Evolutionary conservation across 805 yeast genomes (phyloP), one percentile per base, ranked within the genome.

Genomic region (Dipodascus albidus): DNA sequence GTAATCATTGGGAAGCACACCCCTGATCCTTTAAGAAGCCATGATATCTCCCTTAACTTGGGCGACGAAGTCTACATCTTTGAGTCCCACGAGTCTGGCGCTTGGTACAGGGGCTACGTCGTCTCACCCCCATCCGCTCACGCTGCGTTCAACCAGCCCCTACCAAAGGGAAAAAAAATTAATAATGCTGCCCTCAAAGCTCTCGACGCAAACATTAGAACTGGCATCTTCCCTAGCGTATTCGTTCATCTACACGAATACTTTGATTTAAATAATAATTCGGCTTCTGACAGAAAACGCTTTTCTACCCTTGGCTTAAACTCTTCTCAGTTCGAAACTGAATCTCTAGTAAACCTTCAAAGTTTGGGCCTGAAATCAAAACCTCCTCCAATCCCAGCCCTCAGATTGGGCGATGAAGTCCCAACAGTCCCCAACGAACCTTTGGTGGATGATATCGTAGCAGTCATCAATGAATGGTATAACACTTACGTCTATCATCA

Each of bases 101-200:
- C 76, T 57, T 88, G 96, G 96, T 87, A 82, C 22, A 74, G 96
- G 60, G 96, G 89, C 11, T 87, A 88, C 65, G 74, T 79, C 2
- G 70, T 84, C 35, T 71, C 83, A 41, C 76, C 81, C 55, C 90
- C 95, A 8, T 41, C 52, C 17, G 59, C 63, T 41, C 62, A 55
- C 48, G 49, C 60, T 15, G 59, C 60, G 3, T 58, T 61, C 50
- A 60, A 57, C 52, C 62, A 58, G 52, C 58, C 58, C 54, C 54
- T 66, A 64, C 49, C 63, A 64, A 50, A 68, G 59, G 27, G 54
- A 17, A 66, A 61, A 60, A 64, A 68, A 58, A 64, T 69, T 47
- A 56, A 59, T 47, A 61, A 63, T 27, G 63, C 63, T 9, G 59
- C 54, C 9, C 52, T 58, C 51, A 58, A 57, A 52, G 59, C 62